phyloP scores from a whole-genome alignment of 192 early-diverging fungal genomes.

The Coemansia umbellata region DNA sequence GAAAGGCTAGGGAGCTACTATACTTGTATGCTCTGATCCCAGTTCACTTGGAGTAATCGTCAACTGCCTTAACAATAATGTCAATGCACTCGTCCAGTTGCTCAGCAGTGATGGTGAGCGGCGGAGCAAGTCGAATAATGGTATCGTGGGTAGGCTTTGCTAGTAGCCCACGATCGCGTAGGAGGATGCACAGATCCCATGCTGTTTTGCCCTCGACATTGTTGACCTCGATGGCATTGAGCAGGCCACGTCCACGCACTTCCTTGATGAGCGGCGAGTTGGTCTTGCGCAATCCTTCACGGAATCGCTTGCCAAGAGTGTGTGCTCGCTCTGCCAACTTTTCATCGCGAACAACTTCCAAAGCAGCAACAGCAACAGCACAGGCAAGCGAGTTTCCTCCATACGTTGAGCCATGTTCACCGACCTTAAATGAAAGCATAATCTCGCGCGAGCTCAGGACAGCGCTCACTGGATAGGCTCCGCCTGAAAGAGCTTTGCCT shows the following conservation, averaged over 20 bases:
- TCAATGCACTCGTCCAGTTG: conserved; percentile 76
- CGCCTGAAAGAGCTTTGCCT: conserved; percentile 97
- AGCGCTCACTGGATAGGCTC: conserved; percentile 95
- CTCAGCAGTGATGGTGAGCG: conserved; percentile 90
- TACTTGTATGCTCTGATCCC: too few relatives aligned
- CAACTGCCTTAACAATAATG: conserved; percentile 76
- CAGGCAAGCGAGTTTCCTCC: conserved; percentile 96
- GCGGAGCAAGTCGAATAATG: conserved; percentile 96
- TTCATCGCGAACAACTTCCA: conserved; percentile 94
- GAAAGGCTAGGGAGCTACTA: too few relatives aligned
- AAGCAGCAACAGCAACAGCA: conserved; percentile 91
- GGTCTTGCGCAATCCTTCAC: conserved; percentile 67
- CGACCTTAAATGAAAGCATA: conserved; percentile 79
- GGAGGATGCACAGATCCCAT: conserved; percentile 93
- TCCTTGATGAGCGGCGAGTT: conserved; percentile 72
- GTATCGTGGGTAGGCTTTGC: conserved; percentile 98
- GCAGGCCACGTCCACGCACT: conserved; percentile 88
- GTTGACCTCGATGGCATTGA: conserved; percentile 97
- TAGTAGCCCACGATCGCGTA: conserved; percentile 88
- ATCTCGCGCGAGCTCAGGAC: conserved; percentile 79
- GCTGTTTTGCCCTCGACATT: conserved; percentile 80
- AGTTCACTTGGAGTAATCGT: conserved; percentile 52
- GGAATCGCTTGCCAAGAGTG: conserved; percentile 82
- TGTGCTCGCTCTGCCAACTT: conserved; percentile 76
- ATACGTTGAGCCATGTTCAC: conserved; percentile 97